Percentiles rank a stretch among this genome's conserved stretches.
These are phyloP conservation scores for Dichotomocladium elegans DNA, from an alignment of 371 early-diverging fungal species.

Conservation along the genomic window DNA sequence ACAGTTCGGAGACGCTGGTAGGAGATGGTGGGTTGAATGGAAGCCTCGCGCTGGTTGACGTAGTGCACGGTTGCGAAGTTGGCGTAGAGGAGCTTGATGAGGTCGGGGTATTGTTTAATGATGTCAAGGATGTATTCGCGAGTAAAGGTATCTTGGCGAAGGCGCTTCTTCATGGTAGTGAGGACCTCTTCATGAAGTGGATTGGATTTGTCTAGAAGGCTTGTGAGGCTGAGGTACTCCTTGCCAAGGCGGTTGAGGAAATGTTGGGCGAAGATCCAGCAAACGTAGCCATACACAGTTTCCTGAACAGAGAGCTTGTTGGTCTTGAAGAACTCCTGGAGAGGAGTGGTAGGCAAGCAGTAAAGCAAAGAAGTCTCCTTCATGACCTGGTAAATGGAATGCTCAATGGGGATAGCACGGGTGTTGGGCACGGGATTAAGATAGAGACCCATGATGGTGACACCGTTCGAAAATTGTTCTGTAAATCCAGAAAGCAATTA, in stretches of 20 bases:
- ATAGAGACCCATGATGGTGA: conserved; percentile 92
- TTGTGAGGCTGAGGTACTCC: conserved; percentile 83
- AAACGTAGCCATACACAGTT: conserved; percentile 92
- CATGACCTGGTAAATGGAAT: conserved; percentile 91
- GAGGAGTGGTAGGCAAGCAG: conserved; percentile 94
- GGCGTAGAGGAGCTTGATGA: conserved; percentile 89
- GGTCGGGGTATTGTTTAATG: conserved; percentile 90
- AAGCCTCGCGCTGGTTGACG: conserved; percentile 64
- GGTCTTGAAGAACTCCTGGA: conserved; percentile 92
- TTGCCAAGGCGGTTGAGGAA: conserved; percentile 95
- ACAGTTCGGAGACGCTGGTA: conserved; percentile 89
- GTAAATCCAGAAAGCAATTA: not conserved
- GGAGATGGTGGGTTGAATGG: conserved; percentile 76
- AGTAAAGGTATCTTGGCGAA: conserved; percentile 96
- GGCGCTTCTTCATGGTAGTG: conserved; percentile 94
- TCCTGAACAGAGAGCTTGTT: conserved; percentile 92
- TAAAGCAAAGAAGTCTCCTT: conserved; percentile 95
- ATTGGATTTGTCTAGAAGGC: conserved; percentile 76
- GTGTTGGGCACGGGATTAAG: conserved; percentile 80
- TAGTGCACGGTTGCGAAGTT: conserved; percentile 96
- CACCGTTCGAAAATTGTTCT: conserved; percentile 98
- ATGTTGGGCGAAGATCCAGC: conserved; percentile 97
- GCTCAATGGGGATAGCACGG: conserved; percentile 84
- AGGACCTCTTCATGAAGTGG: conserved; percentile 89
- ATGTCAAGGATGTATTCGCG: conserved; percentile 97